Base-by-base conservation (phyloP, 169 alveolate species). In the Plasmodium gaboni region DNA sequence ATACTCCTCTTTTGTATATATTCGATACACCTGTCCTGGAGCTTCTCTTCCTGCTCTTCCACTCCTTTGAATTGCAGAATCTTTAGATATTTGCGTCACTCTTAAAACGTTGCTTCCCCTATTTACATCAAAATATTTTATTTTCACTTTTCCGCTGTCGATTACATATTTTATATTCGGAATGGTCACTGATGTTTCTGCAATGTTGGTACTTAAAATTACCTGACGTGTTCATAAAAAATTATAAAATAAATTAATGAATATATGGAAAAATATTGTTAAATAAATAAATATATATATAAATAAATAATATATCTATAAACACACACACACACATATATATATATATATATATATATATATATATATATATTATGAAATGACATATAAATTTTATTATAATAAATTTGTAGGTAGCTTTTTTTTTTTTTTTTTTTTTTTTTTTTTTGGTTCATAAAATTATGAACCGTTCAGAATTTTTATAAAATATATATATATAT, bases 151-250 rank as follows among this genome's bases (percentile, higher is more conserved):
- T 2, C 99, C 99, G 44, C 97, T 93, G 92, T 98, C 99, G 22
- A 98, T 94, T 28, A 98, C 98, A 88, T 94, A 97, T 69, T 93
- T 92, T 28, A 98, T 96, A 38, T 97, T 97, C 15, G 99, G 98
- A 15, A 98, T 96, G 1, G 99, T 98, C n/a, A 98, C 95, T 5
- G 99, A 97, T n/a, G 99, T 98, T 94, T 98, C 99, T 8, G 99
- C 99, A 59, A 98, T 96, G 86, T 98, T 97, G 2, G 99, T 98
- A 19, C 98, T 94, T 65, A 97, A 94, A 46, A 97, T 97, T 22
- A 92, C 91, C 92, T 85, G 68, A 42, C 13, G 1, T 61, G 28
- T 19, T 61, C 44, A 61, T 19, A 17, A 12, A 53, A 8, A 53
- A 55, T 51, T 32, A 4, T 1, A 24, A 28, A 46, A 46, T 70